Conservation (phyloP, 176 grass and related monocot genomes). For the Eleusine indica region DNA sequence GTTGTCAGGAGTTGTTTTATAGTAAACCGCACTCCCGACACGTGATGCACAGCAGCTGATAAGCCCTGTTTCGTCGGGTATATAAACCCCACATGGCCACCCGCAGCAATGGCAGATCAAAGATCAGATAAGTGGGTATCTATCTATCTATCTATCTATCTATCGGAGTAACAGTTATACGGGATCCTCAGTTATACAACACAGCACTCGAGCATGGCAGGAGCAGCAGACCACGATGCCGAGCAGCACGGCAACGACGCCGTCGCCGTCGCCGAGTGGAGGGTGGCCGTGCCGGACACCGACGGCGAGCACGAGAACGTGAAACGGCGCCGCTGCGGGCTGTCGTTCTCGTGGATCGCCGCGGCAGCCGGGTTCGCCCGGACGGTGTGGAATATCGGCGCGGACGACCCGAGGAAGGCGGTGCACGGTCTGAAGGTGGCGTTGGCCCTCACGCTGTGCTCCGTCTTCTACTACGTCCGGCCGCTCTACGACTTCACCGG, state of each 20-base stretch:
- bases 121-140: no score
- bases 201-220: slow-evolving; percentile 18
- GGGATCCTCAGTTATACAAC: no score
- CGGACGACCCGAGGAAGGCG: slow-evolving; percentile 56
- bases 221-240: neutral
- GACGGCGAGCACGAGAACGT: slow-evolving; percentile 27
- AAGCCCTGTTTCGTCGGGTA: no score
- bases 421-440: slow-evolving; percentile 67
- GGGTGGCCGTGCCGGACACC: slow-evolving; percentile 13
- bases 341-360: no score
- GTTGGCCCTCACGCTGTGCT: slow-evolving; percentile 50
- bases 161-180: no score
- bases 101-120: no score
- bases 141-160: no score
- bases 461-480: slow-evolving; percentile 63
- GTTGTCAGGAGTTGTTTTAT: no score
- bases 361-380: no score
- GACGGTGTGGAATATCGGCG: slow-evolving; percentile 50
- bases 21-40: no score
- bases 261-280: slow-evolving; percentile 28
- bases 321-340: neutral
- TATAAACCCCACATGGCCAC: no score
- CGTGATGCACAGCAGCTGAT: no score
- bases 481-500: slow-evolving; percentile 62
- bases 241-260: neutral